phyloP scores from a whole-genome alignment of 192 early-diverging fungal genomes.

The Mortierella alpina region DNA sequence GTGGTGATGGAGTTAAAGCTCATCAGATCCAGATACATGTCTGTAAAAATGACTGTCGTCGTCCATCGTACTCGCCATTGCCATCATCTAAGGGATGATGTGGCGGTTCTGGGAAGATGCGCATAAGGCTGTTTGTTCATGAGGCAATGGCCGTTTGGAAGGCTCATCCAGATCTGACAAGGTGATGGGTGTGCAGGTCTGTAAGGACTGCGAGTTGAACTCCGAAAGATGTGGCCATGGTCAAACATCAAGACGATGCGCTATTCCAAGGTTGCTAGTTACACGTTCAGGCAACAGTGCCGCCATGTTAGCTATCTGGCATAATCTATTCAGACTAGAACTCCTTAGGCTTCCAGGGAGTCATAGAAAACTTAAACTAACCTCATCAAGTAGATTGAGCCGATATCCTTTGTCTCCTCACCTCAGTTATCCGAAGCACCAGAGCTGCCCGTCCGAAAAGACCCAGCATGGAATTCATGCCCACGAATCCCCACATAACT shows the following conservation, averaged over 20 bases:
- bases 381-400: conserved; percentile 51
- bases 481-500: conserved; percentile 34
- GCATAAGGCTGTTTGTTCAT: conserved; percentile 11
- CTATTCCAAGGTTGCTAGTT: conserved; percentile 30
- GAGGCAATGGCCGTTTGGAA: not conserved
- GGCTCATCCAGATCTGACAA: conserved; percentile 1
- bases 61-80: conserved; percentile 16
- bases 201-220: conserved; percentile 12
- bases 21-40: conserved; percentile 15
- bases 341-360: too few relatives aligned
- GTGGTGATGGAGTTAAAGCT: conserved; percentile 28
- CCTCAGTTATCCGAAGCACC: conserved; percentile 41
- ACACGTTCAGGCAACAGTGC: not conserved
- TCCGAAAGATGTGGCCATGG: not conserved
- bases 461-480: conserved; percentile 33
- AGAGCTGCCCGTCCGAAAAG: conserved; percentile 31
- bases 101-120: conserved; percentile 4
- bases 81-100: conserved; percentile 13
- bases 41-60: conserved; percentile 36
- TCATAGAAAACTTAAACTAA: too few relatives aligned
- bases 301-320: too few relatives aligned
- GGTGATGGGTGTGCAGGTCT: conserved; percentile 47
- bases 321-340: too few relatives aligned
- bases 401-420: conserved; percentile 41
- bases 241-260: conserved; percentile 1